Evolutionary conservation across 2,329 filamentous ascomycete genomes (phyloP), one percentile per base, ranked within the genome.

Genomic region (Septoria petroselini): DNA sequence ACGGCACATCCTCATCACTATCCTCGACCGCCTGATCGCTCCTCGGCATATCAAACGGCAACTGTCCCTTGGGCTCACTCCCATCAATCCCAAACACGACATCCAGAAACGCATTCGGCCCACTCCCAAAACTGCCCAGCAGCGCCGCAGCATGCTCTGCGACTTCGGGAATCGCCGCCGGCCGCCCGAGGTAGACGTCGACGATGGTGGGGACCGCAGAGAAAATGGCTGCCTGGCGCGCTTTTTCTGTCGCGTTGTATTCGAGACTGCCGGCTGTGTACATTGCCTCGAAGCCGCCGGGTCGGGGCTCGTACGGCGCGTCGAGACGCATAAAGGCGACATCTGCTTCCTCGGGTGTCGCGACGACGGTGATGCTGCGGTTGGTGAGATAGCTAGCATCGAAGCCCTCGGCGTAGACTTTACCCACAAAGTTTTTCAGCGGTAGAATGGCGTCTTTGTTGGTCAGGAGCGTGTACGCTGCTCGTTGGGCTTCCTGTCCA

Each of bases 41-140:
- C 8, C 70, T 58, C 0, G 76, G 74, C 27, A 78, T 46, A 58
- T 78, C 75, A 58, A 76, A 76, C 0, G 74, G 74, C 50, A 77
- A 52, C 59, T 65, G 70, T 0, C 75, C 74, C 48, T 69, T 57
- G 0, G 75, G 75, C 9, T 59, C 57, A 6, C 64, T 66, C 1
- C 62, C 65, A 31, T 68, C 62, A 6, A 65, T 55, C 0, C 65
- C 66, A 46, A 76, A 70, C 1, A 74, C 52, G 0, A 76, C 63
- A 49, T 76, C 73, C 3, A 77, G 53, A 48, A 75, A 73, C 0
- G 73, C 73, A 1, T 73, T 68, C 0, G 63, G 59, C 12, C 67
- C 64, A 27, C 68, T 70, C 0, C 73, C 73, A 43, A 67, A 75
- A 53, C 67, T 73, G 7, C 61, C 71, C 21, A 73, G 48, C 35